Percentiles rank a stretch among this genome's conserved stretches.
Conservation (phyloP, 306 rosid genomes). For the Sicyos baderoa region DNA sequence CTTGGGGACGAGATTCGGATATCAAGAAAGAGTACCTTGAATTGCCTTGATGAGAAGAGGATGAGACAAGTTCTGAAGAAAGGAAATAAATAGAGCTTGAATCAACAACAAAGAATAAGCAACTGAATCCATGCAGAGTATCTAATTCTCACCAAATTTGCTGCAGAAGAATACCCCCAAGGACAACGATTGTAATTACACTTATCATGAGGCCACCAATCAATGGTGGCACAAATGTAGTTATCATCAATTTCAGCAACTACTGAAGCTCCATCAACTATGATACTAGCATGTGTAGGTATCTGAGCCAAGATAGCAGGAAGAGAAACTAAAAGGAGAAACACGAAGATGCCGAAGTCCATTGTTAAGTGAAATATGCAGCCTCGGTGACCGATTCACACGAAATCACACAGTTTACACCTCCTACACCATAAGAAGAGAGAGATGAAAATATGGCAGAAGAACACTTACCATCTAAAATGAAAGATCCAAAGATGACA, state of each 20-base stretch:
- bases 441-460: not conserved
- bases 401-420: not conserved
- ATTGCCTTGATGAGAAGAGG: constrained; percentile 71
- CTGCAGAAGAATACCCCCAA: constrained; percentile 66
- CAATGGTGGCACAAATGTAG: constrained; percentile 88
- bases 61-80: constrained; percentile 35
- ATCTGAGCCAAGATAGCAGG: constrained; percentile 39
- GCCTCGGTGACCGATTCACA: not conserved
- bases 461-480: not conserved
- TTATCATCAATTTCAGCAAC: constrained; percentile 57
- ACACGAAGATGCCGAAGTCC: constrained; percentile 41
- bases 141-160: constrained; percentile 51
- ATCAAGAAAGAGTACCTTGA: constrained; percentile 47
- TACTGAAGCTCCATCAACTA: constrained; percentile 44
- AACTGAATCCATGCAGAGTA: constrained; percentile 10
- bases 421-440: not conserved
- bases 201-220: constrained; percentile 96
- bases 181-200: constrained; percentile 81
- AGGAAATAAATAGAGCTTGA: constrained; percentile 16
- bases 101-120: not conserved
- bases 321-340: constrained; percentile 47
- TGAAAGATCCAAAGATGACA: constrained; percentile 8
- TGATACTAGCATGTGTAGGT: constrained; percentile 32
- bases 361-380: constrained; percentile 31
- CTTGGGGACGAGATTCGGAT: too few relatives aligned